Evolutionary conservation across 163 green algal genomes (phyloP), one percentile per base, ranked within the genome.

Genomic region (Chlorella variabilis): DNA sequence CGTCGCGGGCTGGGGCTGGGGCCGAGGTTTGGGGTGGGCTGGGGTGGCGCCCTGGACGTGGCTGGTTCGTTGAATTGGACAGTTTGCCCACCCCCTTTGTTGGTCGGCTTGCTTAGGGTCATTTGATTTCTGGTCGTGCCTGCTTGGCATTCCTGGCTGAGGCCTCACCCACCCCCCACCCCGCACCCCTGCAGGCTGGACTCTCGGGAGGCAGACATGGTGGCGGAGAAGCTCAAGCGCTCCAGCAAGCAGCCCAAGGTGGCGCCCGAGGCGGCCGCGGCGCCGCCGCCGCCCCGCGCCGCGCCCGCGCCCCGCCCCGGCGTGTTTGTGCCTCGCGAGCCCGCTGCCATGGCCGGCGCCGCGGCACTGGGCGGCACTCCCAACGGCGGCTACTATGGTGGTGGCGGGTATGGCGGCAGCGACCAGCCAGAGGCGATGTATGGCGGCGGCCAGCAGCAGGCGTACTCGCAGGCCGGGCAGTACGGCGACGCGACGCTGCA

Each of bases 181-280:
- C n/a, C n/a, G n/a, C n/a, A n/a, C n/a, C 17, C 21, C 1, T 84
- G 83, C 51, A 86, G 95, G 34, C 86, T 98, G 25, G 93, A 96
- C 68, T 89, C 95, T 76, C 95, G 97, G n/a, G 92, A 98, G 79
- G 95, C 95, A 80, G 91, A 90, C 54, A 88, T 98, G n/a, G 89
- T 99, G 5, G 93, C 97, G 77, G 96, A 99, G 81, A 95, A 97
- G 27, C 91, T 99, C 77, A 97, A 96, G 87, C 92, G 90, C 54
- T 89, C 90, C 25, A 93, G 91, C 58, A 94, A 91, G 82, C 77
- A 94, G 69, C 77, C 83, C 17, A 74, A 54, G 80, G 74, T 62
- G 17, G 20, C 20, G 59, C 75, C 39, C 3, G 59, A 63, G 25
- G 31, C 36, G 56, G 39, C 6, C 7, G 39, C 75, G 1, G n/a